Evolutionary conservation across 75 land plant species (phyloP).

Genomic region (Larix kaempferi): DNA sequence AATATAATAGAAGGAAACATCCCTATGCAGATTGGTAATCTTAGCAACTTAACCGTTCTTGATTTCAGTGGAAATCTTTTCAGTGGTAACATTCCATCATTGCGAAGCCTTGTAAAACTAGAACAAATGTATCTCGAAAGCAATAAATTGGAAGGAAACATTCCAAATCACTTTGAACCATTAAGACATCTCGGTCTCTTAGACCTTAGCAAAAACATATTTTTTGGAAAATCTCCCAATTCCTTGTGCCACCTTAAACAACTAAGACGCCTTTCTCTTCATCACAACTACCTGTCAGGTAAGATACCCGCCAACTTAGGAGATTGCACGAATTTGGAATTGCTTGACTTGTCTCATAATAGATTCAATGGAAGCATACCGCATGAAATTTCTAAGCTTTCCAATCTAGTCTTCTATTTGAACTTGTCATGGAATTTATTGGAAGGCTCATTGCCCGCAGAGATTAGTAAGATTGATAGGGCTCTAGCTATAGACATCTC

Average conservation of each 20-base stretch:
- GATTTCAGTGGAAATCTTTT: constrained; percentile 16
- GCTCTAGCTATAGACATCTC: no score
- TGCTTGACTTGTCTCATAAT: constrained; percentile 69
- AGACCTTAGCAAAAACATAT: not conserved
- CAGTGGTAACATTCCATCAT: constrained; percentile 17
- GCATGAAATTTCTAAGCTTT: no score
- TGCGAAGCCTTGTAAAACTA: constrained; percentile 5
- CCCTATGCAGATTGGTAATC: constrained; percentile 21
- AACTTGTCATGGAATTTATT: no score
- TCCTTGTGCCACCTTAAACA: constrained; percentile 43
- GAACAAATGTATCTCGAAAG: constrained; percentile 15
- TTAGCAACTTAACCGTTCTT: constrained; percentile 16
- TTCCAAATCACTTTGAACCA: constrained; percentile 28
- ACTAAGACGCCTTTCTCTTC: constrained; percentile 43
- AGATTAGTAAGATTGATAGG: no score
- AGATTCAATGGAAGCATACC: constrained; percentile 57
- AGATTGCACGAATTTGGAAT: constrained; percentile 36
- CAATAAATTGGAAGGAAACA: constrained; percentile 25
- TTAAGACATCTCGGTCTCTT: constrained; percentile 14
- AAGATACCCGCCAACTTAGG: constrained; percentile 48
- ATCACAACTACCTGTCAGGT: constrained; percentile 42
- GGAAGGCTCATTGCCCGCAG: no score
- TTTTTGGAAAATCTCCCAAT: constrained; percentile 28
- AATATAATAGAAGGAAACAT: not conserved
- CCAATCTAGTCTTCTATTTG: no score